A percentile compares a stretch with the other conserved stretches of the same genome.
phyloP scores from a whole-genome alignment of 2,329 filamentous ascomycete species.

The Ophiostoma sp. region DNA sequence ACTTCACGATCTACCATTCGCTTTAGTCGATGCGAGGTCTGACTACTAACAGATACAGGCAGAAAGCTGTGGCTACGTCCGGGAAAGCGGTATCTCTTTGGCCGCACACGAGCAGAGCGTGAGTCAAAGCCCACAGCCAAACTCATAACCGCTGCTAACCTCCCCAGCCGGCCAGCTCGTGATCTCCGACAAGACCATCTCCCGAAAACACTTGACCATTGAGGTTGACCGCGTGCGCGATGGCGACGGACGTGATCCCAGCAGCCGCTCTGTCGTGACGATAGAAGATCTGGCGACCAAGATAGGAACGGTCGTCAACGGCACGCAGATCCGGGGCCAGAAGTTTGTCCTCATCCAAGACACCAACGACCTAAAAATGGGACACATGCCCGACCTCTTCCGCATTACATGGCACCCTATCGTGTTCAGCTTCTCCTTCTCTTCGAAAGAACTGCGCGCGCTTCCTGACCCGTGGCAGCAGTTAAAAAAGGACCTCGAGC shows the following conservation, averaged over 20 bases:
- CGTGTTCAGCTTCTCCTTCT: conserved; percentile 75
- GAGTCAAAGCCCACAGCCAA: conserved; percentile 29
- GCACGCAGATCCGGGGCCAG: conserved; percentile 59
- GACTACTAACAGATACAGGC: conserved; percentile 38
- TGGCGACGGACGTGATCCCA: conserved; percentile 60
- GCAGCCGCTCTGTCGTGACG: conserved; percentile 59
- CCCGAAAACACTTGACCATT: conserved; percentile 79
- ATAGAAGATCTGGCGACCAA: conserved; percentile 80
- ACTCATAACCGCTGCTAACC: neutral
- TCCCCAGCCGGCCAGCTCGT: conserved; percentile 56
- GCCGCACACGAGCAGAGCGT: conserved; percentile 66
- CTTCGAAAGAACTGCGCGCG: conserved; percentile 61
- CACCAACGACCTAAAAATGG: conserved; percentile 64
- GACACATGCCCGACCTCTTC: conserved; percentile 60
- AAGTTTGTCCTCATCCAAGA: conserved; percentile 51
- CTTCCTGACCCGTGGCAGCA: conserved; percentile 51
- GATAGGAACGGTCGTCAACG: conserved; percentile 74
- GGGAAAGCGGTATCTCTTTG: conserved; percentile 79
- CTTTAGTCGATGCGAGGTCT: neutral
- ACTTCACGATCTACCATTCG: neutral
- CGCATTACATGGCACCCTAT: conserved; percentile 72
- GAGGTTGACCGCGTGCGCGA: conserved; percentile 59
- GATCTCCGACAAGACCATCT: conserved; percentile 77
- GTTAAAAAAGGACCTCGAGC: conserved; percentile 63
- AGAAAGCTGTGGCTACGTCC: conserved; percentile 79